Evolutionary conservation across 768 basidiomycete species (phyloP).

Genomic region (Kwoniella shandongensis): DNA sequence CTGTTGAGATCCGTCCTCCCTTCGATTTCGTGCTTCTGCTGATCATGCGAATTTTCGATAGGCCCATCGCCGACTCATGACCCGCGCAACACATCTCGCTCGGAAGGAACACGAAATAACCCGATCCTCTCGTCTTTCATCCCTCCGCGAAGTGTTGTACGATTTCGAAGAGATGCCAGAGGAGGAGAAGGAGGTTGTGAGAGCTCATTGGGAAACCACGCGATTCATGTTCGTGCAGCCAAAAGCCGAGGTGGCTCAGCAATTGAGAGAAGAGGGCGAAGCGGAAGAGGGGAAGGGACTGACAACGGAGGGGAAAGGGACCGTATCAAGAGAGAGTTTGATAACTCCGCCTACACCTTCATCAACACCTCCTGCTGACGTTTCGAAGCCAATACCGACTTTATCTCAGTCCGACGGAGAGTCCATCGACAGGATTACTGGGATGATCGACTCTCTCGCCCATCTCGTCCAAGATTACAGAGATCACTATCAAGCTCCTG

Average conservation of each 20-base stretch:
- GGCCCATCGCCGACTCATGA: slow-evolving; percentile 27
- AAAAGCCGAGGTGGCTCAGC: neutral
- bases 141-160: slow-evolving; percentile 15
- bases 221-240: slow-evolving; percentile 16
- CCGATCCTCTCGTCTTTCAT: slow-evolving; percentile 27
- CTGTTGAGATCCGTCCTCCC: too few relatives aligned
- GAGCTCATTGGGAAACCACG: slow-evolving; percentile 19
- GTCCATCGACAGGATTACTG: slow-evolving; percentile 4
- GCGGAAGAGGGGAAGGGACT: too few relatives aligned
- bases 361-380: slow-evolving; percentile 1
- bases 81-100: slow-evolving; percentile 27
- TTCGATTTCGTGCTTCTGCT: too few relatives aligned
- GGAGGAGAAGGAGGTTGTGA: slow-evolving; percentile 25
- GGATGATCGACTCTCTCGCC: slow-evolving; percentile 15
- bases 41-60: neutral
- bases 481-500: neutral
- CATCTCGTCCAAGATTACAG: slow-evolving; percentile 18
- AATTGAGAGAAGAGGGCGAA: neutral
- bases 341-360: slow-evolving; percentile 6
- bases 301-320: neutral
- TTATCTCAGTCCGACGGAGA: slow-evolving; percentile 11
- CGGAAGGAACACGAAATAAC: slow-evolving; percentile 38
- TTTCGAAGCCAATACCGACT: neutral
- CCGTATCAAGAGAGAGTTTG: neutral
- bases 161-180: slow-evolving; percentile 17